phyloP scores from a whole-genome alignment of 805 yeast genomes.

The Schizosaccharomyces cryophilus region DNA sequence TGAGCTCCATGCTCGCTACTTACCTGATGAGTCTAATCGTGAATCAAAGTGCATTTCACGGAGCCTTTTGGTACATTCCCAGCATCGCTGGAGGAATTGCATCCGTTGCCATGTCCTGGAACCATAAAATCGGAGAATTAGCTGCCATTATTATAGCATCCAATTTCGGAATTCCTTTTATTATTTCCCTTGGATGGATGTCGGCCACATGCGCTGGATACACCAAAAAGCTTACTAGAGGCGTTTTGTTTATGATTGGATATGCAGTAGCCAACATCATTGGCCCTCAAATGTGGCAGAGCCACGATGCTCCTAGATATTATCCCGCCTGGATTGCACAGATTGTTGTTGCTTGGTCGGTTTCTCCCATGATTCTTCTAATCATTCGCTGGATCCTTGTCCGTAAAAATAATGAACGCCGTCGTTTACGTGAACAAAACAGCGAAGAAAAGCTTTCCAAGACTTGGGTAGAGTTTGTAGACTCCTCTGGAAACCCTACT shows the following conservation, averaged over 20 bases:
- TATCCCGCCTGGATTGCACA: slow-evolving; percentile 25
- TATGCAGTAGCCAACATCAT: slow-evolving; percentile 28
- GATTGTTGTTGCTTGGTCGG: slow-evolving; percentile 20
- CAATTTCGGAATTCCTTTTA: slow-evolving; percentile 14
- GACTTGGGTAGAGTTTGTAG: neutral
- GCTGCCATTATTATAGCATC: slow-evolving; percentile 20
- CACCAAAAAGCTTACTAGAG: slow-evolving; percentile 26
- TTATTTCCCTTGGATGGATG: slow-evolving; percentile 2
- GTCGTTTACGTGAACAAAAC: slow-evolving; percentile 3
- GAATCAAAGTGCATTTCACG: slow-evolving; percentile 15
- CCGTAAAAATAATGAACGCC: slow-evolving; percentile 22
- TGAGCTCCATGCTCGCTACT: slow-evolving; percentile 14
- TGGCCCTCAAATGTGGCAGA: slow-evolving; percentile 28
- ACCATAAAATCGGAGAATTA: slow-evolving; percentile 18
- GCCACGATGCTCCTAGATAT: slow-evolving; percentile 22
- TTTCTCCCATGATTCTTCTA: slow-evolving; percentile 9
- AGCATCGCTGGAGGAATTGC: slow-evolving; percentile 20
- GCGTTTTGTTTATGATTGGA: slow-evolving; percentile 21
- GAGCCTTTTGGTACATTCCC: slow-evolving; percentile 14
- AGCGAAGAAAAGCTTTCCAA: neutral
- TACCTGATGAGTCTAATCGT: slow-evolving; percentile 13
- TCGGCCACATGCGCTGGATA: slow-evolving; percentile 28
- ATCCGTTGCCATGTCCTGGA: slow-evolving; percentile 20
- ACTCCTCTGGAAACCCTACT: slow-evolving; percentile 5
- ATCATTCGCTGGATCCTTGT: slow-evolving; percentile 23